Conservation (phyloP, 352 stramenopile species). For the Phytophthora ramorum region DNA sequence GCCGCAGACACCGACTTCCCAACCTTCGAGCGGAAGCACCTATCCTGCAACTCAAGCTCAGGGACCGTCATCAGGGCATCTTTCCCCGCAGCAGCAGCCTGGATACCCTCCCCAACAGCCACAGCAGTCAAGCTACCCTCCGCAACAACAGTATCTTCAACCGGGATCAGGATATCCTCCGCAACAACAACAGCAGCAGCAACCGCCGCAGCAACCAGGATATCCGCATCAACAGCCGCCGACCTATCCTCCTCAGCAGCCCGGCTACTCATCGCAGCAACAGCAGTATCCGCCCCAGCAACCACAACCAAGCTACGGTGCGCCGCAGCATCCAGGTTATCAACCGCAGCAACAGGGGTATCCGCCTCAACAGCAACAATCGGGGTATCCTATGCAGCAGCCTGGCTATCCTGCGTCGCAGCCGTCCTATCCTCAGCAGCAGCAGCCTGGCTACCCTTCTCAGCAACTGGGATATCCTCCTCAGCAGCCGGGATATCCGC, state of each 20-base stretch:
- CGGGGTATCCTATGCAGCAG: conserved; percentile 32
- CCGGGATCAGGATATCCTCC: conserved; percentile 35
- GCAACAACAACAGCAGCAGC: conserved; percentile 32
- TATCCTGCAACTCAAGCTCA: conserved; percentile 39
- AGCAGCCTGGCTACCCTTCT: conserved; percentile 25
- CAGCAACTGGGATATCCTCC: conserved; percentile 24
- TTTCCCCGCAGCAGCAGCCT: conserved; percentile 38
- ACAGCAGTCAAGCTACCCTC: conserved; percentile 6
- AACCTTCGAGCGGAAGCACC: conserved; percentile 15
- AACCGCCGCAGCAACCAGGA: conserved; percentile 30
- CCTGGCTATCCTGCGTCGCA: conserved; percentile 13
- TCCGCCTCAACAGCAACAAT: conserved; percentile 32
- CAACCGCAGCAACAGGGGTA: conserved; percentile 39
- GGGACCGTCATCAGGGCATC: conserved; percentile 34
- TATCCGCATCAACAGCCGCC: conserved; percentile 7
- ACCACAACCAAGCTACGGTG: conserved; percentile 24
- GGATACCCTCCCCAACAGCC: conserved; percentile 31
- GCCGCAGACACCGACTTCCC: conserved; percentile 17
- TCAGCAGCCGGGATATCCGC: conserved; percentile 32
- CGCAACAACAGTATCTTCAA: conserved; percentile 16
- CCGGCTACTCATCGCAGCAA: conserved; percentile 38
- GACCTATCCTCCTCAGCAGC: conserved; percentile 29
- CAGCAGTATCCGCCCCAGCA: conserved; percentile 30
- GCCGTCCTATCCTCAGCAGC: conserved; percentile 23
- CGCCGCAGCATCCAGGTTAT: conserved; percentile 1